Evolutionary conservation across 306 rosid genomes (phyloP).

Genomic region (Nissolia schottii): DNA sequence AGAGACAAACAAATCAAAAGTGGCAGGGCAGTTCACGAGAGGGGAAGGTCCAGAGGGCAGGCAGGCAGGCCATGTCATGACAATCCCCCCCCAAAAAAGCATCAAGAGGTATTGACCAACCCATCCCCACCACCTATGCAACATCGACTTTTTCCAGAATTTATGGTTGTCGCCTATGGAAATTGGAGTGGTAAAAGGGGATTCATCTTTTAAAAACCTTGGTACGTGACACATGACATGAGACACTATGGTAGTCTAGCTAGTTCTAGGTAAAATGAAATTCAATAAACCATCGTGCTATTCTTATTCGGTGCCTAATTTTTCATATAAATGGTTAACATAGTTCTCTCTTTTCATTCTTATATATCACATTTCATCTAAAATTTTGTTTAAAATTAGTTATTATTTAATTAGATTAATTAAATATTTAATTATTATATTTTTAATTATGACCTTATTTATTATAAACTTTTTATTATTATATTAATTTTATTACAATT

Average conservation of each 20-base stretch:
- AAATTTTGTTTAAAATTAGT: too few relatives aligned
- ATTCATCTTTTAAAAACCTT: not conserved
- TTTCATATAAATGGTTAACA: too few relatives aligned
- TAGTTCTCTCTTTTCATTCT: too few relatives aligned
- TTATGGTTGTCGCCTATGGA: not conserved
- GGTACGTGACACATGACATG: conserved; percentile 30
- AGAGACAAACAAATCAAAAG: conserved; percentile 16
- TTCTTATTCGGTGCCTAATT: conserved; percentile 21
- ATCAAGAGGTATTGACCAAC: conserved; percentile 32
- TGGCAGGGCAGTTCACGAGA: conserved; percentile 32
- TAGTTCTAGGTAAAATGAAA: not conserved
- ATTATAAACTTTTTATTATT: too few relatives aligned
- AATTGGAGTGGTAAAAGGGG: not conserved
- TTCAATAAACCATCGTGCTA: conserved; percentile 17
- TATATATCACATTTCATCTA: too few relatives aligned
- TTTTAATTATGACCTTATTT: too few relatives aligned
- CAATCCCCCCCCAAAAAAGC: conserved; percentile 36
- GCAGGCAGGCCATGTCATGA: conserved; percentile 31
- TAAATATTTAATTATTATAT: too few relatives aligned
- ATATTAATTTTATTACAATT: too few relatives aligned
- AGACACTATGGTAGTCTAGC: too few relatives aligned
- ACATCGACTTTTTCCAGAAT: not conserved
- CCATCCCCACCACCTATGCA: conserved; percentile 5
- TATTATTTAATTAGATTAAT: too few relatives aligned
- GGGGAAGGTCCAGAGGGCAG: conserved; percentile 19